Percentiles rank a stretch among this genome's conserved stretches.
These are phyloP conservation scores for Fragaria vesca DNA, from an alignment of 306 rosid species.

Conservation along the genomic window DNA sequence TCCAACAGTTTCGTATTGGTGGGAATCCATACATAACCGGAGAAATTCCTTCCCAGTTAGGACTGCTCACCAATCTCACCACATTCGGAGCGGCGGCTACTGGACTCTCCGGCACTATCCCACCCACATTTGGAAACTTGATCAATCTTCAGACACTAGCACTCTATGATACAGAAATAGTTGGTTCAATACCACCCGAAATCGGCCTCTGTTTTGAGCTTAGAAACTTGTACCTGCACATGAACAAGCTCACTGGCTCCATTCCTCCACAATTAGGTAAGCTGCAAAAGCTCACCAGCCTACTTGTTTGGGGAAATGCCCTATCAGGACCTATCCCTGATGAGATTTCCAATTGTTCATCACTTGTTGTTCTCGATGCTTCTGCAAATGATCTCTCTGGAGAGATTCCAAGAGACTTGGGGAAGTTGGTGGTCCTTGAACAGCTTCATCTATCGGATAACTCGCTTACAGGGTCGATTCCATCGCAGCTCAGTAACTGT, in stretches of 20 bases:
- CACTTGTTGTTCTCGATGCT: constrained; percentile 75
- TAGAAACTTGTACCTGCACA: constrained; percentile 70
- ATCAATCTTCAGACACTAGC: constrained; percentile 77
- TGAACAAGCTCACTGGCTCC: constrained; percentile 79
- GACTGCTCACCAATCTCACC: constrained; percentile 77
- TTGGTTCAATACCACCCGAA: constrained; percentile 73
- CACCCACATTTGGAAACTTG: constrained; percentile 82
- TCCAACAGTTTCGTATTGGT: constrained; percentile 86
- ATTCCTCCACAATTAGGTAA: constrained; percentile 71
- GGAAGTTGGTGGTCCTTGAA: constrained; percentile 73
- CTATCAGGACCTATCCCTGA: constrained; percentile 73
- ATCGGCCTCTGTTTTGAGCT: constrained; percentile 81
- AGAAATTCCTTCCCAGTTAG: constrained; percentile 67
- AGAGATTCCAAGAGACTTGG: constrained; percentile 69
- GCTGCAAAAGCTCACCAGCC: constrained; percentile 78
- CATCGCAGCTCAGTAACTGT: constrained; percentile 86
- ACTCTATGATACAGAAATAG: constrained; percentile 78
- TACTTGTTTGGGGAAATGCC: constrained; percentile 81
- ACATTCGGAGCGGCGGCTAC: constrained; percentile 93
- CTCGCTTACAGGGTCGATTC: constrained; percentile 60
- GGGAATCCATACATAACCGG: constrained; percentile 87
- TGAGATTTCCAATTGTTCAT: constrained; percentile 80
- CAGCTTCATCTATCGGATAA: constrained; percentile 93
- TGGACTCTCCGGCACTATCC: constrained; percentile 78
- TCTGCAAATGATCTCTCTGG: constrained; percentile 81